Evolutionary conservation across 176 grass and related monocot genomes (phyloP), one percentile per base, ranked within the genome.

Genomic region (Eragrostis curvula): DNA sequence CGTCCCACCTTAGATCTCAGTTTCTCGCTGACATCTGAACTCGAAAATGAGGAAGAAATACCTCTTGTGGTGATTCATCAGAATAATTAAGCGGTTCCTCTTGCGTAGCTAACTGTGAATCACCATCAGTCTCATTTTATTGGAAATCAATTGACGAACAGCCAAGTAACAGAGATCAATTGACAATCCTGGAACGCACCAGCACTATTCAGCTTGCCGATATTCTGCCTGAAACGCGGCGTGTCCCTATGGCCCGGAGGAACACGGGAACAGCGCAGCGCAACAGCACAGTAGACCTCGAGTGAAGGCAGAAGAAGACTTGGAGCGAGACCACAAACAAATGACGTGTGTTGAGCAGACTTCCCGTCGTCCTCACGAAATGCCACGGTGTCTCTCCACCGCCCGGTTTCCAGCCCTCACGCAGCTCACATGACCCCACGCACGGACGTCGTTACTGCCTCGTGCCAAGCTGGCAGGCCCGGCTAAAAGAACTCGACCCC

Each of bases 1-100:
- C 71, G 8, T 62, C 5, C 45, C 27, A 89, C 82, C 87, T 81
- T 81, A 75, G n/a, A 85, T 71, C 63, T 11, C 13, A 28, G 58
- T 61, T 61, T 25, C 24, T 59, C 23, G 25, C 0, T 62, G 55
- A 77, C 82, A 28, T 56, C 24, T 85, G 32, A 85, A 23, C 87
- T 84, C 24, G 42, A 84, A 84, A 73, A 74, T 18, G 9, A 7
- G 12, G 51, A 61, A 66, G 6, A 65, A 39, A 59, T 57, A 13
- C 17, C 24, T n/a, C n/a, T n/a, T n/a, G n/a, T 12, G 23, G 5
- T n/a, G n/a, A n/a, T n/a, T n/a, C 49, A 59, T 69, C 51, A 48
- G 4, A 25, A 44, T 23, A 43, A 55, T 42, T 30, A n/a, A 12
- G 27, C 9, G 9, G 0, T 59, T 44, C 36, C n/a, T 27, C 8